phyloP scores from a whole-genome alignment of 2,329 filamentous ascomycete species.

The Fusarium sp. region DNA sequence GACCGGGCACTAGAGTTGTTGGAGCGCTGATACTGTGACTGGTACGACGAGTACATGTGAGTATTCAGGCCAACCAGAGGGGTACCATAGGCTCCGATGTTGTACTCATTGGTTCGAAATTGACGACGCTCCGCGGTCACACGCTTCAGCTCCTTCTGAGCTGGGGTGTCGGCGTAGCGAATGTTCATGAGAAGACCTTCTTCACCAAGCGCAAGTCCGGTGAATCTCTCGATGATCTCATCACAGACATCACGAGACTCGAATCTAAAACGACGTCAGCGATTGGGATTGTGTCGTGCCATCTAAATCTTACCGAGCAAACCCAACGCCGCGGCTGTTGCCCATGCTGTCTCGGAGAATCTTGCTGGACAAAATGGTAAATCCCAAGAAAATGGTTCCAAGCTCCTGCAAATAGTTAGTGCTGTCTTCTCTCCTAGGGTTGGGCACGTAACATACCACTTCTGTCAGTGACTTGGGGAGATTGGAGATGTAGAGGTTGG shows the following conservation, averaged over 20 bases:
- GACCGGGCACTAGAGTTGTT: conserved; percentile 43
- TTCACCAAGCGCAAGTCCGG: conserved; percentile 80
- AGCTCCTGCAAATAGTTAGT: conserved; percentile 67
- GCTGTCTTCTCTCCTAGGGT: not conserved
- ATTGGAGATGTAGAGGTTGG: conserved; percentile 98
- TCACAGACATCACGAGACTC: conserved; percentile 91
- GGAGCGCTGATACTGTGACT: conserved; percentile 52
- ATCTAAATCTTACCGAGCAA: conserved; percentile 79
- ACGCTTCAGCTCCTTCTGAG: conserved; percentile 96
- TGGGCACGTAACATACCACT: conserved; percentile 68
- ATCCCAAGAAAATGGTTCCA: conserved; percentile 81
- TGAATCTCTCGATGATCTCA: conserved; percentile 86
- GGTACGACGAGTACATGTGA: conserved; percentile 50
- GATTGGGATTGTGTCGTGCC: not conserved
- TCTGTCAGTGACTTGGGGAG: conserved; percentile 93
- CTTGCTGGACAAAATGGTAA: conserved; percentile 90
- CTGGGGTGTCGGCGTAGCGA: conserved; percentile 95
- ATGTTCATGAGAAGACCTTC: conserved; percentile 90
- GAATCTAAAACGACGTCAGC: conserved; percentile 71
- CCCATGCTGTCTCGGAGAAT: conserved; percentile 93
- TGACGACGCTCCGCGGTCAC: conserved; percentile 95
- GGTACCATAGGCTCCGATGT: conserved; percentile 76
- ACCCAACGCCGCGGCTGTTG: conserved; percentile 95
- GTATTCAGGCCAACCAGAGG: conserved; percentile 67
- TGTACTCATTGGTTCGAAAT: conserved; percentile 96